Percentiles rank a stretch among this genome's conserved stretches.
These are phyloP conservation scores for Neurospora sp. DNA, from an alignment of 495 filamentous ascomycete species.

Conservation along the genomic window DNA sequence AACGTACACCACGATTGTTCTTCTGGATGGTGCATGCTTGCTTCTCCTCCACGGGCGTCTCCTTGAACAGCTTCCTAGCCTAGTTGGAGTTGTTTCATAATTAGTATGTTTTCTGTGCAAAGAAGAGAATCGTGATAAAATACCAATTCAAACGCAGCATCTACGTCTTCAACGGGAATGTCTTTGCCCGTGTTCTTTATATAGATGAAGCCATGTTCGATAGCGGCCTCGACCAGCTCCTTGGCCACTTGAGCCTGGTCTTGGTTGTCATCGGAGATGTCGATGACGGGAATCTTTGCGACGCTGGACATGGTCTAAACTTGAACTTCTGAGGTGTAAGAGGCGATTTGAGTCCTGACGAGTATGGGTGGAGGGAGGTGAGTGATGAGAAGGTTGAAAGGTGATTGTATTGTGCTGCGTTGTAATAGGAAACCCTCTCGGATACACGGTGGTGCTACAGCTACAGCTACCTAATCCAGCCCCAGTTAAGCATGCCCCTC, in stretches of 20 bases:
- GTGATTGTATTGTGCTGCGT: background rate
- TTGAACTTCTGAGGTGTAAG: no score
- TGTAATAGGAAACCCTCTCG: background rate
- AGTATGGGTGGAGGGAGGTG: background rate
- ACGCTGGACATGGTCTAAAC: constrained; percentile 24
- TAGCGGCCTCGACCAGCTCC: constrained; percentile 67
- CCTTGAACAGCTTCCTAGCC: constrained; percentile 67
- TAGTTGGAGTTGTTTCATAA: constrained; percentile 18
- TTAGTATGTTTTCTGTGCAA: background rate
- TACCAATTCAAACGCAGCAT: constrained; percentile 70
- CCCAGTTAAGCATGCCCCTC: background rate
- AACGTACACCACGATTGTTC: constrained; percentile 58
- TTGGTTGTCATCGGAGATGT: constrained; percentile 49
- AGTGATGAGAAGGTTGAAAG: background rate
- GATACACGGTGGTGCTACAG: background rate
- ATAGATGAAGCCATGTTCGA: constrained; percentile 80
- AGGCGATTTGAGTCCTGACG: no score
- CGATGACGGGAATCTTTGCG: constrained; percentile 67
- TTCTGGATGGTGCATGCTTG: constrained; percentile 58
- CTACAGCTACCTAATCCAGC: background rate
- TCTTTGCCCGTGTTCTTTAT: constrained; percentile 57
- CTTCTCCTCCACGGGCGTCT: constrained; percentile 61
- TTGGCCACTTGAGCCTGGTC: constrained; percentile 46
- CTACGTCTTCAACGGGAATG: constrained; percentile 56
- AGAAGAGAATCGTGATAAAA: background rate